Evolutionary conservation across 2,329 filamentous ascomycete species (phyloP).

Genomic region (Talaromyces islandicus): DNA sequence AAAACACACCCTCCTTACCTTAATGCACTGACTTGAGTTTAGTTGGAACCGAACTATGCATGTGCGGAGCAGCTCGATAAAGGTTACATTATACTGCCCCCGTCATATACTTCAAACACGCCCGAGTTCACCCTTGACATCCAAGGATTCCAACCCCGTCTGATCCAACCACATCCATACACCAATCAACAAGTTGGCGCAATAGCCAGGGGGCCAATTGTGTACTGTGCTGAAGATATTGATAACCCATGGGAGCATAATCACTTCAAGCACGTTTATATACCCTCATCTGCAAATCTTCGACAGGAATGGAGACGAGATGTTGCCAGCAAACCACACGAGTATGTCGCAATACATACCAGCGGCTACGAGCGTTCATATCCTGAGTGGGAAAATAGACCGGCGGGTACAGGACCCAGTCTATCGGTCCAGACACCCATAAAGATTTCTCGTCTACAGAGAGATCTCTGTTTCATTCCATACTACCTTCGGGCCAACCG

Average conservation of each 20-base stretch:
- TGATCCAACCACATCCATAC: conserved; percentile 50
- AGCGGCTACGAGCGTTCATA: conserved; percentile 18
- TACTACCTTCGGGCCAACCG: conserved; percentile 53
- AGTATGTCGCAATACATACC: neutral
- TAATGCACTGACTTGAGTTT: conserved; percentile 2
- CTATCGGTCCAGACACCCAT: conserved; percentile 11
- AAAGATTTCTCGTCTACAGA: conserved; percentile 3
- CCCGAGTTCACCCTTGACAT: conserved; percentile 34
- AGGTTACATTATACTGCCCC: conserved; percentile 45
- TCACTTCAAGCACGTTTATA: conserved; percentile 31
- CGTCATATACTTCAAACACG: conserved; percentile 25
- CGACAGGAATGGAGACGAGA: neutral
- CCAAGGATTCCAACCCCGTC: conserved; percentile 41
- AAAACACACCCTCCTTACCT: neutral
- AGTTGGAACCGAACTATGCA: neutral
- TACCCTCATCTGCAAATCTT: neutral
- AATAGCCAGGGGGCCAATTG: conserved; percentile 51
- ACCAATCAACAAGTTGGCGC: conserved; percentile 50
- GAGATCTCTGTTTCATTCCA: conserved; percentile 47
- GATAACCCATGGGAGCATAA: conserved; percentile 53
- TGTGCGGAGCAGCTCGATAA: conserved; percentile 24
- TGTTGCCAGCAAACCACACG: neutral
- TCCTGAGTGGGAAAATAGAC: conserved; percentile 19
- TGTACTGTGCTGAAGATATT: conserved; percentile 56
- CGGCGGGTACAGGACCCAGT: conserved; percentile 14